A percentile compares a stretch with the other conserved stretches of the same genome.
These are phyloP conservation scores for Phytophthora boehmeriae DNA, from an alignment of 352 stramenopile genomes.

Conservation along the genomic window DNA sequence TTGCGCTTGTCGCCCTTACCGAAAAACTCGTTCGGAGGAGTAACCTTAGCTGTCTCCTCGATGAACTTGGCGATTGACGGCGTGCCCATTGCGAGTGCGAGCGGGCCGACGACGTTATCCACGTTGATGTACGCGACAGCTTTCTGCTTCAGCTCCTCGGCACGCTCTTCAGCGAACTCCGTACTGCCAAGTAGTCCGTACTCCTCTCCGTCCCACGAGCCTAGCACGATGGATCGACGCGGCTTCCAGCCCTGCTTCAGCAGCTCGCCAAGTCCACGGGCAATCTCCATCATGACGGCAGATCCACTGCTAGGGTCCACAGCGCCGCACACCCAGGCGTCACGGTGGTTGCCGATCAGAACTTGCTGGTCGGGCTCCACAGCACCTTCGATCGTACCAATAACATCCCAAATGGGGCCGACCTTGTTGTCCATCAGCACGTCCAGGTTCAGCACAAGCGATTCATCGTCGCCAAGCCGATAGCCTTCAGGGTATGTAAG, in stretches of 20 bases:
- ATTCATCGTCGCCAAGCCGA: conserved; percentile 54
- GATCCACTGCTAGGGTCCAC: conserved; percentile 74
- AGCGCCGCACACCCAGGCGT: conserved; percentile 82
- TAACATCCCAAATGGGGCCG: conserved; percentile 38
- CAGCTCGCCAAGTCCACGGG: conserved; percentile 59
- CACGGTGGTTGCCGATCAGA: conserved; percentile 79
- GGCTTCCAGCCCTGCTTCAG: conserved; percentile 61
- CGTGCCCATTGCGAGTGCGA: conserved; percentile 52
- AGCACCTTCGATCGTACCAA: conserved; percentile 30
- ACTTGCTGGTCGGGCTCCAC: conserved; percentile 45
- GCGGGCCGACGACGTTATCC: conserved; percentile 65
- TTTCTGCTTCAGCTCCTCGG: conserved; percentile 48
- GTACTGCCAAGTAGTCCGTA: conserved; percentile 77
- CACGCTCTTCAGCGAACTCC: conserved; percentile 65
- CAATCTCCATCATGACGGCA: conserved; percentile 66
- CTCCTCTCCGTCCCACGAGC: conserved; percentile 81
- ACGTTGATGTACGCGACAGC: conserved; percentile 89
- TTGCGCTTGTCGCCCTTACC: too few species aligned
- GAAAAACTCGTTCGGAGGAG: conserved; percentile 59
- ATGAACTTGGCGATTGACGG: conserved; percentile 73
- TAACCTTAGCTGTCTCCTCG: conserved; percentile 49
- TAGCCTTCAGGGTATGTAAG: conserved; percentile 61
- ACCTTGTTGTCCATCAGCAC: conserved; percentile 70
- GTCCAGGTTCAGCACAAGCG: conserved; percentile 47
- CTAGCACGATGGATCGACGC: conserved; percentile 65